Base-by-base conservation (phyloP, 2,329 filamentous ascomycete genomes). In the Ascocoryne sarcoides region DNA sequence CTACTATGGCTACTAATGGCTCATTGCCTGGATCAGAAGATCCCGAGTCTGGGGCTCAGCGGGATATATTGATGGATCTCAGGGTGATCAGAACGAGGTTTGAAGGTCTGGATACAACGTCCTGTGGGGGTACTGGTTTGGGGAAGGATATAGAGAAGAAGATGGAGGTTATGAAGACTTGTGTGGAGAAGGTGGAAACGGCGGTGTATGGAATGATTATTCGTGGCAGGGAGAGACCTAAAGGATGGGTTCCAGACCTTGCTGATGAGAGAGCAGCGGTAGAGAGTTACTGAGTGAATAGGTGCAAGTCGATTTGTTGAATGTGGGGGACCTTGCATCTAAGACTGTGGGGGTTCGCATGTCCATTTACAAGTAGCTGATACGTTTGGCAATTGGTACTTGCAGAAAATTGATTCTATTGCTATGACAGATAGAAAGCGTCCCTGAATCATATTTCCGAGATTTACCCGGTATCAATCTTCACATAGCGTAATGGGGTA, bases 111-210 rank as follows among this genome's bases (percentile, higher is more conserved):
- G 62, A 82, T 69, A 65, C 71, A 60, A 57, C 70, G 48, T 49
- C 23, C 53, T 66, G 67, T 69, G 51, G 32, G 47, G 58, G 67
- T 65, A 67, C 67, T 69, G 67, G 51, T 9, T 69, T 84, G 58
- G 66, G 66, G 4, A 70, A 68, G 45, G 78, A 84, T 50, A 80
- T 84, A 50, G 69, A 76, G 35, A 82, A 82, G 64, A 98, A 98
- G 71, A 76, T 87, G 65, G 77, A 80, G 30, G 82, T 89, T 1
- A 94, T 95, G 84, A 75, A 81, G 55, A 76, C 76, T 57, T 93
- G 87, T 60, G 88, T 98, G 18, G 80, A 83, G 57, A 98, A 98
- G 70, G 92, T 98, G 9, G 92, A 98, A 71, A 80, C 77, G 50
- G 76, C 90, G 17, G 79, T 88, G 20, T 98, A 96, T 62, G 87